Base-by-base conservation (phyloP, 805 yeast genomes). In the Schizosaccharomyces cryophilus region DNA sequence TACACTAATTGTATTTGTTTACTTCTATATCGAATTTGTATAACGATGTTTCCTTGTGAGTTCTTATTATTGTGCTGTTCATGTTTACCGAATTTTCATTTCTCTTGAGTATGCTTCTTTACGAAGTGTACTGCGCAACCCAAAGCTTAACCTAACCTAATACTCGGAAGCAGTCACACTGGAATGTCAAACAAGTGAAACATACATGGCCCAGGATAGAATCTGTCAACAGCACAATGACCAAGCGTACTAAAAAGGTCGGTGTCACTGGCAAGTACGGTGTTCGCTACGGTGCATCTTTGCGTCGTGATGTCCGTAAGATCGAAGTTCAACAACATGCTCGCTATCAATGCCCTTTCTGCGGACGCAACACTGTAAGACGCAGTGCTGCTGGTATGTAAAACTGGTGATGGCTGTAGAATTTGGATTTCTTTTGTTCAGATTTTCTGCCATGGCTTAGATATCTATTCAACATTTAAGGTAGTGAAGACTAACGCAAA, bases 201-300 rank as follows among this genome's bases (percentile, higher is more conserved):
- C 56, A 51, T 24, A 21, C 31, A 29, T 24, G 26, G 9, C 56
- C n/a, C 17, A 0, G 13, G 9, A 24, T 51, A 11, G 9, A 21
- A 51, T 29, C 31, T 29, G 60, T 9, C 60, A 38, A 56, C 60
- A 24, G 4, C 42, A 56, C 42, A 56, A 59, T 59, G 99, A 86
- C 98, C 79, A 93, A 94, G 81, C 90, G 99, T 86, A 93, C 99
- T 72, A 93, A 93, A 95, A 93, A 93, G 87, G 99, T 93, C 77
- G 99, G 99, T 79, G 93, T 93, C 83, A 93, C 99, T 78, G 99
- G 99, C 84, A 94, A 94, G 83, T 93, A 87, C 84, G 99, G 99
- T 87, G 96, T 93, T 81, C 89, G 99, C 84, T 93, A 93, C 83
- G 95, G 99, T 89, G 90, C 98, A 73, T 94, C 99, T 68, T 82